A percentile compares a stretch with the other conserved stretches of the same genome.
Conservation (phyloP, 768 basidiomycete species). For the Pleurotus citrinopileatus region DNA sequence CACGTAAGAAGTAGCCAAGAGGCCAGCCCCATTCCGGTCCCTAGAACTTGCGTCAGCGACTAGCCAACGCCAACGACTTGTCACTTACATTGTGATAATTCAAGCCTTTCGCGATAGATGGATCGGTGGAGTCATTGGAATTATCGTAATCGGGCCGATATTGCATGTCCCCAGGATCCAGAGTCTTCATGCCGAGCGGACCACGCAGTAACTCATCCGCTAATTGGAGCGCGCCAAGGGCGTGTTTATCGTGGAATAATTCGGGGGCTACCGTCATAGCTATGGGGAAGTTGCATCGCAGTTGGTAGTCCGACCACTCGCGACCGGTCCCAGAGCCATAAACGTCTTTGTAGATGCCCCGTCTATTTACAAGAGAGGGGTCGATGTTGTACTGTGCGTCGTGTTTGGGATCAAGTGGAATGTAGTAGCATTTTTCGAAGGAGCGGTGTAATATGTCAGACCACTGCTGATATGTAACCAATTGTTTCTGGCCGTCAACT, state of each 20-base stretch:
- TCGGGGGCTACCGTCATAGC: constrained; percentile 98
- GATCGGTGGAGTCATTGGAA: constrained; percentile 85
- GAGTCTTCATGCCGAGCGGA: constrained; percentile 94
- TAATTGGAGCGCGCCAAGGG: constrained; percentile 74
- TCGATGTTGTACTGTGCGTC: constrained; percentile 73
- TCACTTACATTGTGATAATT: constrained; percentile 85
- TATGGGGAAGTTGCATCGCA: constrained; percentile 90
- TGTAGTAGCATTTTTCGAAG: constrained; percentile 90
- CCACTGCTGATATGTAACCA: constrained; percentile 93
- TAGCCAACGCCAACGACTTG: not conserved
- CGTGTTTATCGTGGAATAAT: constrained; percentile 80
- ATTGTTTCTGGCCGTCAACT: constrained; percentile 68
- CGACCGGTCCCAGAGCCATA: constrained; percentile 83
- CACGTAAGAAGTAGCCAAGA: constrained; percentile 90
- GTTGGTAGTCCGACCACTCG: constrained; percentile 97
- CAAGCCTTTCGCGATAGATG: constrained; percentile 83
- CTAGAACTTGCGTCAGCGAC: constrained; percentile 32
- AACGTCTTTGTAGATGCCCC: constrained; percentile 99
- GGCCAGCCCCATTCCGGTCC: constrained; percentile 97
- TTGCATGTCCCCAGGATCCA: constrained; percentile 84
- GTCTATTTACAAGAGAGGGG: constrained; percentile 70
- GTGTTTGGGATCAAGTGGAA: constrained; percentile 73
- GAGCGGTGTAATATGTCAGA: constrained; percentile 75
- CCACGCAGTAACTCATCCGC: constrained; percentile 79
- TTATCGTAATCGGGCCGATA: constrained; percentile 95